These are phyloP conservation scores for Fusarium succisae DNA, from an alignment of 2,329 filamentous ascomycete genomes.

Conservation along the genomic window DNA sequence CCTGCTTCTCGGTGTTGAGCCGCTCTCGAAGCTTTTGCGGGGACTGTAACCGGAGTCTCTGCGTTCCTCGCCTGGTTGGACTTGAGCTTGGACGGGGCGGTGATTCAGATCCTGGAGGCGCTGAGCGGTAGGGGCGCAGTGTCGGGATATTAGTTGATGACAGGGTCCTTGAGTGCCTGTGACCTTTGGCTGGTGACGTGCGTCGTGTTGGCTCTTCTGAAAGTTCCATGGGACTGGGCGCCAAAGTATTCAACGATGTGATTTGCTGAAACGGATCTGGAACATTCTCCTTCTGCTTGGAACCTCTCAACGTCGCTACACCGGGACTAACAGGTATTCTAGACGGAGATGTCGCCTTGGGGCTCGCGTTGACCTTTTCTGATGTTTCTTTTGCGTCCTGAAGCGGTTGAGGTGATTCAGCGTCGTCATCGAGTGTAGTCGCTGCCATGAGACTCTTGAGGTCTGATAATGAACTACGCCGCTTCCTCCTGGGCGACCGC, in stretches of 20 bases:
- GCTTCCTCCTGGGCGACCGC: slow-evolving; percentile 74
- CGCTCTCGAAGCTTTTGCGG: slow-evolving; percentile 84
- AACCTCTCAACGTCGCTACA: slow-evolving; percentile 50
- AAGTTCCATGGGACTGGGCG: slow-evolving; percentile 30
- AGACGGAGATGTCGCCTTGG: slow-evolving; percentile 54
- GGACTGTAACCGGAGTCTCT: slow-evolving; percentile 74
- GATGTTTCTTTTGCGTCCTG: slow-evolving; percentile 64
- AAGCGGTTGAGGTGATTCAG: slow-evolving; percentile 57
- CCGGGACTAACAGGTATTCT: slow-evolving; percentile 63
- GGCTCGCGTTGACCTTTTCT: slow-evolving; percentile 65
- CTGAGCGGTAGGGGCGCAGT: slow-evolving; percentile 53
- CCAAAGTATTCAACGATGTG: slow-evolving; percentile 5
- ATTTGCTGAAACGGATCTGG: slow-evolving; percentile 36
- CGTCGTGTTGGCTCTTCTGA: slow-evolving; percentile 24
- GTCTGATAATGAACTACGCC: slow-evolving; percentile 91
- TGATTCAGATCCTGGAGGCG: slow-evolving; percentile 40
- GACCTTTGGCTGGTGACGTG: slow-evolving; percentile 42
- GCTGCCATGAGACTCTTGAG: slow-evolving; percentile 75
- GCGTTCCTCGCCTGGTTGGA: slow-evolving; percentile 47
- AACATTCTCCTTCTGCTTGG: slow-evolving; percentile 59
- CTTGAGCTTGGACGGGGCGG: slow-evolving; percentile 35
- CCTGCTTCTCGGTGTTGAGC: slow-evolving; percentile 81
- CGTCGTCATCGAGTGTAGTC: slow-evolving; percentile 58
- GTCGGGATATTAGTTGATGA: slow-evolving; percentile 66
- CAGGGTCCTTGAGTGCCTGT: slow-evolving; percentile 59